phyloP scores from a whole-genome alignment of 2,329 filamentous ascomycete species.

The Calonectria multiphialidica region DNA sequence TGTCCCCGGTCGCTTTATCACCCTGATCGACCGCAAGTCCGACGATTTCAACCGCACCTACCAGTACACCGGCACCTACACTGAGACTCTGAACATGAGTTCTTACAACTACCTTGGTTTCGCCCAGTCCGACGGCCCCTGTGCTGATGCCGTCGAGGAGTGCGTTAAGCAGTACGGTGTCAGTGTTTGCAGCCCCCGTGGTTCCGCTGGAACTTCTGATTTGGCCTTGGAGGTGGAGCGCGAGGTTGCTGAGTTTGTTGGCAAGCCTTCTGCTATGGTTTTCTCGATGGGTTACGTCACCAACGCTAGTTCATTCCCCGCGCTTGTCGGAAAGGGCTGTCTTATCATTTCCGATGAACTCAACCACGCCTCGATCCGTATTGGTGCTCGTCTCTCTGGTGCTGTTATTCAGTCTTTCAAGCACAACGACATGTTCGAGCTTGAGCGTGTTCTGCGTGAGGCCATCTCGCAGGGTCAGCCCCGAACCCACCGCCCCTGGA shows the following conservation, averaged over 20 bases:
- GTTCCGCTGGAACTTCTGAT: constrained; percentile 88
- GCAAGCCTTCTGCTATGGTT: constrained; percentile 94
- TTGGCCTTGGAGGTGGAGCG: constrained; percentile 90
- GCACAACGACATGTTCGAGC: constrained; percentile 93
- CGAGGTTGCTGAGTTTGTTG: constrained; percentile 89
- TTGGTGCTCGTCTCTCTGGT: constrained; percentile 92
- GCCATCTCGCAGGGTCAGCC: constrained; percentile 97
- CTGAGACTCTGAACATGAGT: constrained; percentile 97
- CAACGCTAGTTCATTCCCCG: constrained; percentile 92
- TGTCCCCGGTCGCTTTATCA: constrained; percentile 94
- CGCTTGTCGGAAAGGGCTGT: constrained; percentile 91
- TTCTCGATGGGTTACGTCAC: constrained; percentile 99
- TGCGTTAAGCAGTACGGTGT: constrained; percentile 88
- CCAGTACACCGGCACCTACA: constrained; percentile 88
- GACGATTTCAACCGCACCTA: constrained; percentile 94
- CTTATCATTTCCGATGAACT: constrained; percentile 97
- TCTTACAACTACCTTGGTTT: constrained; percentile 99
- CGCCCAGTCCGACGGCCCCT: constrained; percentile 96
- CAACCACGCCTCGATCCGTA: constrained; percentile 97
- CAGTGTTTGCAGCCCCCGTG: constrained; percentile 82
- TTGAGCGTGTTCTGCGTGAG: constrained; percentile 89
- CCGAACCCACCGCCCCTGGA: constrained; percentile 98
- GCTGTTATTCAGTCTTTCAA: constrained; percentile 97
- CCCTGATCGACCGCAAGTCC: constrained; percentile 89
- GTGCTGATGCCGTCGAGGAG: constrained; percentile 92